phyloP scores from a whole-genome alignment of 306 rosid species.

The Vigna angularis region DNA sequence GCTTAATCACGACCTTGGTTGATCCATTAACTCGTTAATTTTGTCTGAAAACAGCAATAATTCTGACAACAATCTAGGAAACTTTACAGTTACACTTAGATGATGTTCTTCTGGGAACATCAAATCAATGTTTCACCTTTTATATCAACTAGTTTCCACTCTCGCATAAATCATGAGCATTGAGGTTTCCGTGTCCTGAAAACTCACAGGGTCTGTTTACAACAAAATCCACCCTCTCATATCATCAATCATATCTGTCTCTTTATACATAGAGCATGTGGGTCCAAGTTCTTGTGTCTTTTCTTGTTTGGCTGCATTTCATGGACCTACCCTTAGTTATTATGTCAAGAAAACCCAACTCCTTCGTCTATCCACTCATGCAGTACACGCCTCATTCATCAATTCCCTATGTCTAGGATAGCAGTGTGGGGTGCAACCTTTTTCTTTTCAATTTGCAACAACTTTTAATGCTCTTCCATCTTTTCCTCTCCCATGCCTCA shows the following conservation, averaged over 20 bases:
- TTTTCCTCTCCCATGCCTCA: background rate
- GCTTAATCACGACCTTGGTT: background rate
- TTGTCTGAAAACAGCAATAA: background rate
- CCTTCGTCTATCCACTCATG: constrained; percentile 33
- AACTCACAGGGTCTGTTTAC: constrained; percentile 5
- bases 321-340: constrained; percentile 37
- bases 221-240: constrained; percentile 40
- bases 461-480: background rate
- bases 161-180: background rate
- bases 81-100: background rate
- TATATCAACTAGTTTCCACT: constrained; percentile 16
- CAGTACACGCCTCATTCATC: constrained; percentile 43
- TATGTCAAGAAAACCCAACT: constrained; percentile 27
- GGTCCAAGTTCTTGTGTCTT: constrained; percentile 39
- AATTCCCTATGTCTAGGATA: constrained; percentile 10
- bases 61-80: background rate
- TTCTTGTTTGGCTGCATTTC: constrained; percentile 31
- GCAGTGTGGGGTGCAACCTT: constrained; percentile 4
- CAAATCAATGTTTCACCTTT: constrained; percentile 29
- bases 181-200: constrained; percentile 10
- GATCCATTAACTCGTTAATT: background rate
- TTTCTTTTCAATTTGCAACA: constrained; percentile 6
- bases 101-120: background rate
- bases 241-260: constrained; percentile 36
- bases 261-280: constrained; percentile 19